phyloP scores from a whole-genome alignment of 75 land plant genomes.

The Ceratopteris richardii region DNA sequence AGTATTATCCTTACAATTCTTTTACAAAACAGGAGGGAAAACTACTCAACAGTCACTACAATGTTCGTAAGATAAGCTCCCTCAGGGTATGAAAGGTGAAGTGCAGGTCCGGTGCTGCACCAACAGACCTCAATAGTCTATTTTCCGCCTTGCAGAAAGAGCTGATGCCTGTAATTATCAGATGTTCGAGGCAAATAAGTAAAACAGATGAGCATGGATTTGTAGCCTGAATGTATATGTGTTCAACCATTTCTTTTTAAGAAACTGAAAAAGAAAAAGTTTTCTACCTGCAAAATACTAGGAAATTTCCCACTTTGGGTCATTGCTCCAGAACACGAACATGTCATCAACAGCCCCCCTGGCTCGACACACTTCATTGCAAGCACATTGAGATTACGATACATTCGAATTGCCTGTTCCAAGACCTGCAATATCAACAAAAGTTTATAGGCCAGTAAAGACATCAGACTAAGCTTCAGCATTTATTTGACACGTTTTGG shows the following conservation, averaged over 20 bases:
- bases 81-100: conserved; percentile 87
- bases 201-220: not conserved
- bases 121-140: conserved; percentile 66
- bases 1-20: not conserved
- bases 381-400: conserved; percentile 66
- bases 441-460: conserved; percentile 2
- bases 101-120: conserved; percentile 91
- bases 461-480: too few relatives aligned
- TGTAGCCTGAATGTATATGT: not conserved
- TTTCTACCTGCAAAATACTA: conserved; percentile 56
- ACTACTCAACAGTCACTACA: conserved; percentile 41
- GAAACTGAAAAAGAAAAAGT: too few relatives aligned
- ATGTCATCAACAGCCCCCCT: conserved; percentile 96
- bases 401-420: conserved; percentile 72
- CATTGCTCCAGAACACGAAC: conserved; percentile 99
- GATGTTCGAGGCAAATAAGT: not conserved
- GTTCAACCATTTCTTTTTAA: too few relatives aligned
- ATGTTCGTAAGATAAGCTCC: conserved; percentile 75
- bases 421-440: conserved; percentile 80
- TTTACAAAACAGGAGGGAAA: conserved; percentile 14
- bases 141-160: conserved; percentile 44
- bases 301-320: conserved; percentile 88
- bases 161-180: conserved; percentile 71
- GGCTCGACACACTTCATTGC: conserved; percentile 70
- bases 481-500: too few relatives aligned